Conservation (phyloP, 805 yeast species). For the Kodamaea leandrae region DNA sequence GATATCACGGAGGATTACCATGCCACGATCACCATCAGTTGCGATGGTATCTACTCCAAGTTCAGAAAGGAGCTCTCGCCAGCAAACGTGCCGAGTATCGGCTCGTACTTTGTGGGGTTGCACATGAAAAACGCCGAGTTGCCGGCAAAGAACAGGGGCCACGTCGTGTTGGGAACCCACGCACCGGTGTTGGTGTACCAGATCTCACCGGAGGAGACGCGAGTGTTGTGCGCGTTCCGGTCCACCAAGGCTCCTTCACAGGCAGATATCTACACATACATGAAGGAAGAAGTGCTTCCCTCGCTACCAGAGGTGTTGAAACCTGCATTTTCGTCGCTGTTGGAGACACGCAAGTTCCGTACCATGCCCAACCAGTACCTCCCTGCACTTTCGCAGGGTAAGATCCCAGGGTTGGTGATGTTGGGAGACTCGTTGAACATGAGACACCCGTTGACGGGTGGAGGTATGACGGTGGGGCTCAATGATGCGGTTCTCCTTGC, state of each 20-base stretch:
- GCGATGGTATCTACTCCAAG: slow-evolving; percentile 94
- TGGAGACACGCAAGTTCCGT: slow-evolving; percentile 54
- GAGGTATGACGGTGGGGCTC: slow-evolving; percentile 98
- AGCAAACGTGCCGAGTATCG: slow-evolving; percentile 62
- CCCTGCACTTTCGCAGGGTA: slow-evolving; percentile 66
- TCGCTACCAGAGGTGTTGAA: slow-evolving; percentile 60
- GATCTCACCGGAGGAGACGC: slow-evolving; percentile 75
- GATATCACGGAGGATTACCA: slow-evolving; percentile 29
- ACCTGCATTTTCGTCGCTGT: slow-evolving; percentile 68
- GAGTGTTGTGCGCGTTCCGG: slow-evolving; percentile 86
- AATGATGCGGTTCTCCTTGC: slow-evolving; percentile 76
- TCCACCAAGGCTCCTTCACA: slow-evolving; percentile 69
- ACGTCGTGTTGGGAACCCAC: slow-evolving; percentile 81
- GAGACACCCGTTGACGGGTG: slow-evolving; percentile 98
- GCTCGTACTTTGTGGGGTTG: slow-evolving; percentile 85
- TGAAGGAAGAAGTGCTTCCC: slow-evolving; percentile 60
- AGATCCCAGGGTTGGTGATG: slow-evolving; percentile 66
- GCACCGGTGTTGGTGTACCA: slow-evolving; percentile 90
- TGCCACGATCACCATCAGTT: slow-evolving; percentile 68
- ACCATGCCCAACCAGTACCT: slow-evolving; percentile 94
- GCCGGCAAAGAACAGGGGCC: slow-evolving; percentile 78
- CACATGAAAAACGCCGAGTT: slow-evolving; percentile 70
- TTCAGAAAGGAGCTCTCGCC: slow-evolving; percentile 72
- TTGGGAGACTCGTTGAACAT: slow-evolving; percentile 94
- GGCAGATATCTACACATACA: slow-evolving; percentile 59